A percentile compares a stretch with the other conserved stretches of the same genome.
phyloP scores from a whole-genome alignment of 345 rosid genomes.

The Cardiospermum halicacabum region DNA sequence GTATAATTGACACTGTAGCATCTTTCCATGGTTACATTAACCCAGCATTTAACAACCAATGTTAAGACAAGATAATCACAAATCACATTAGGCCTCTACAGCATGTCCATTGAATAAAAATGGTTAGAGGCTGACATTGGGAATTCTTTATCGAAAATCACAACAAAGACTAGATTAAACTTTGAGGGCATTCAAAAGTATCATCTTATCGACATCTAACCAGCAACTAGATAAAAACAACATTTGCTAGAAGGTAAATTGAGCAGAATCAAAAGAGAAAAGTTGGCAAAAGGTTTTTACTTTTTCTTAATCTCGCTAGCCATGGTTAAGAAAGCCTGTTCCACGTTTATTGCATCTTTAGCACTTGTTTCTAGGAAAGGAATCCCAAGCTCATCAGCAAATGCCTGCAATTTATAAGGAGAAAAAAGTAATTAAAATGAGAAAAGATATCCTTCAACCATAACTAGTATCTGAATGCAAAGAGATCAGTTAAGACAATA shows the following conservation, averaged over 20 bases:
- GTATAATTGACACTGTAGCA: background rate
- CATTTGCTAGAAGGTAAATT: background rate
- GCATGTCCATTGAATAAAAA: background rate
- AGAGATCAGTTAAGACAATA: background rate
- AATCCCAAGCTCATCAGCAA: conserved; percentile 77
- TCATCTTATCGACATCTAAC: background rate
- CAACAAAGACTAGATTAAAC: background rate
- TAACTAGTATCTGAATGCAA: background rate
- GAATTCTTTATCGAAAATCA: background rate
- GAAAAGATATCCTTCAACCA: background rate
- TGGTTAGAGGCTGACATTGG: background rate
- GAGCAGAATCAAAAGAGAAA: background rate
- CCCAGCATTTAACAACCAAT: background rate
- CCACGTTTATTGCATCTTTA: conserved; percentile 76
- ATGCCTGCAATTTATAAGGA: conserved; percentile 42
- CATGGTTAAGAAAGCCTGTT: conserved; percentile 80
- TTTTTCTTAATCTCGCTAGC: conserved; percentile 72
- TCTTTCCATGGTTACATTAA: background rate
- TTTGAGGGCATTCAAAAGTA: background rate
- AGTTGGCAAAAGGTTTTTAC: conserved; percentile 25
- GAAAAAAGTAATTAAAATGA: conserved; percentile 14
- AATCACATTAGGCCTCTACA: background rate
- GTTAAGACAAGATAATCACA: background rate
- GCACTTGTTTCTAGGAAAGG: conserved; percentile 89
- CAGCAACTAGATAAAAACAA: background rate